Base-by-base conservation (phyloP, 768 basidiomycete species). In the Boletellus ananiceps region DNA sequence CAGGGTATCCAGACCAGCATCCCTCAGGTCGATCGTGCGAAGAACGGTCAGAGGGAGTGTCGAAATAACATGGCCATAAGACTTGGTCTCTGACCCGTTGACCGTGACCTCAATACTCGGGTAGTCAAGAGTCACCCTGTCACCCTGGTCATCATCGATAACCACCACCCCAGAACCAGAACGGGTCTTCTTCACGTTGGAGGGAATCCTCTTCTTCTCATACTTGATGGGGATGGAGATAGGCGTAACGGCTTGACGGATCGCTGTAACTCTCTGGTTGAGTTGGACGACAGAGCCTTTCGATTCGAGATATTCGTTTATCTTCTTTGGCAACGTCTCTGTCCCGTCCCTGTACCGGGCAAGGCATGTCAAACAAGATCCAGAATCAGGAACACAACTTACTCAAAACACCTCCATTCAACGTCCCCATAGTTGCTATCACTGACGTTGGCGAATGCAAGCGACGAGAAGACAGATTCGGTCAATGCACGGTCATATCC, bases 41-140 rank as follows among this genome's bases (percentile, higher is more conserved):
- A 77, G 66, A 40, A 63, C 58, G 8, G 63, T 47, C 6, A 77
- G 57, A 8, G 76, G 66, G 23, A 72, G 58, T 1, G 75, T 75
- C 33, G 66, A 69, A 50, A 77, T 69, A 54, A 75, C 72, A 31
- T 77, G 70, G 0, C 63, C 60, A 52, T 69, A 77, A 13, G 61
- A 25, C 40, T 23, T 23, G 23, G 23, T 23, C 23, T 23, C 23
- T 23, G 23, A 23, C 23, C 23, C 23, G 23, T 23, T 23, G 23
- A 23, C 23, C 5, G 23, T 23, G 23, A 23, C 23, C 23, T 23
- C 23, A 23, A 23, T 23, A 23, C 23, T 23, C 23, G 23, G 23
- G 23, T 23, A 23, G 23, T 23, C 23, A 23, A 23, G 23, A 23
- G 23, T 23, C 5, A 23, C 23, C 23, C 23, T 2, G 23, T 23